Conservation (phyloP, 139 green algal species). For the Yamagishiella unicocca region DNA sequence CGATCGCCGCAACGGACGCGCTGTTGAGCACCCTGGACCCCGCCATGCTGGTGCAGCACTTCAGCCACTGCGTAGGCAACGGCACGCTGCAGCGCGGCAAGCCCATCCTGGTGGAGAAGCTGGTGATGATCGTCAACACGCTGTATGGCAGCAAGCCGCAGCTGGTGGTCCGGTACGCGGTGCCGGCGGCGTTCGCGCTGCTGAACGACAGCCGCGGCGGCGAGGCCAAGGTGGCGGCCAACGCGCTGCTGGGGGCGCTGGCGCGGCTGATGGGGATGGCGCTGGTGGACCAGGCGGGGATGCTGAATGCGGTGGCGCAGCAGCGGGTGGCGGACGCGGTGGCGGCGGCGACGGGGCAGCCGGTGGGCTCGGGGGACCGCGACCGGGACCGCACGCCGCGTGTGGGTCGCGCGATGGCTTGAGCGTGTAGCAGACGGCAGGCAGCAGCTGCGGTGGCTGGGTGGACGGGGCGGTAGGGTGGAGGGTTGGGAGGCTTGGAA, state of each 20-base stretch:
- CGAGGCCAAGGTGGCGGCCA: conserved; percentile 42
- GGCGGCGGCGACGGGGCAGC: conserved; percentile 12
- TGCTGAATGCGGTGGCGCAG: conserved; percentile 48
- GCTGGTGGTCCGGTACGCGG: conserved; percentile 57
- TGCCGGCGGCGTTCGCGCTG: conserved; percentile 48
- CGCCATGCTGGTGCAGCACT: conserved; percentile 69
- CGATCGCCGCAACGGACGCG: conserved; percentile 49
- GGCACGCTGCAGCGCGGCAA: conserved; percentile 61
- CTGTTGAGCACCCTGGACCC: conserved; percentile 55
- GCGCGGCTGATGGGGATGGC: conserved; percentile 45
- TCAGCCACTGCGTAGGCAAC: conserved; percentile 67
- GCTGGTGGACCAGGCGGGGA: conserved; percentile 50
- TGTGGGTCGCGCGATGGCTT: neutral
- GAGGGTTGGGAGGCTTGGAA: too few species aligned
- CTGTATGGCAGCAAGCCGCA: conserved; percentile 56
- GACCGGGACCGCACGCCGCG: neutral
- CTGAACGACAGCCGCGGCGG: conserved; percentile 45
- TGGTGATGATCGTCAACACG: conserved; percentile 52
- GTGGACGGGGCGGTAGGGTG: too few species aligned
- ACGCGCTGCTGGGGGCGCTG: conserved; percentile 44
- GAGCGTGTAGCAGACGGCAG: too few species aligned
- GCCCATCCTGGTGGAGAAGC: conserved; percentile 65
- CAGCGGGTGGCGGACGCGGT: conserved; percentile 54
- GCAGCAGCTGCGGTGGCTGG: too few species aligned
- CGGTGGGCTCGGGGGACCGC: neutral